Evolutionary conservation across 2,329 filamentous ascomycete genomes (phyloP), one percentile per base, ranked within the genome.

Genomic region (Aspergillus fumigatiaffinis): DNA sequence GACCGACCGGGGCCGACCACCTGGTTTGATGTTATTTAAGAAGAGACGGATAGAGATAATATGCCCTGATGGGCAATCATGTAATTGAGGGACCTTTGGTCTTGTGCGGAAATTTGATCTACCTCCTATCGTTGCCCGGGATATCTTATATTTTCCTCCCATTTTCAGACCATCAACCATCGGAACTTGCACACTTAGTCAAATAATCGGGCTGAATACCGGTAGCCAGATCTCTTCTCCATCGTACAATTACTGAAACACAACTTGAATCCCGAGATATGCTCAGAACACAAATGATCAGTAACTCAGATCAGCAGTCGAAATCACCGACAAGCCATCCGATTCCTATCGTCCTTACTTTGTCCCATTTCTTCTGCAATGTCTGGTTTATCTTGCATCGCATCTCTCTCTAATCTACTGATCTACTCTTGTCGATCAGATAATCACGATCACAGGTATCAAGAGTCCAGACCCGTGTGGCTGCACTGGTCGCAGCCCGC

Each of bases 1-100:
- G 52, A 29, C 51, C 47, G 53, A 44, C 46, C 25, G 50, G 47
- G 20, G 20, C 42, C 8, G 50, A 52, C 42, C 46, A 54, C 50
- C 52, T 52, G 57, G 58, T 62, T 59, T 58, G 61, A 58, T 61
- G 52, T 57, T 53, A 55, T 60, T 56, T 61, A 56, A 50, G 46
- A 54, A 55, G 57, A 57, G 32, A 41, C 55, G 54, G 57, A 63
- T 63, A 63, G 59, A 63, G 55, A 59, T 63, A 63, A 60, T 58
- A 59, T 21, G 54, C 57, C 59, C 61, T 58, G 25, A 41, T 42
- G 53, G 53, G 54, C 53, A 28, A 23, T 53, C 56, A 56, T 60
- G 52, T 55, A 60, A 57, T 57, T 25, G 26, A 50, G 10, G 7
- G 12, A 50, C 46, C 32, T 17, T 17, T 38, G 32, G 32, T 35